Evolutionary conservation across 2,329 filamentous ascomycete species (phyloP).

Genomic region (Sclerotinia borealis): DNA sequence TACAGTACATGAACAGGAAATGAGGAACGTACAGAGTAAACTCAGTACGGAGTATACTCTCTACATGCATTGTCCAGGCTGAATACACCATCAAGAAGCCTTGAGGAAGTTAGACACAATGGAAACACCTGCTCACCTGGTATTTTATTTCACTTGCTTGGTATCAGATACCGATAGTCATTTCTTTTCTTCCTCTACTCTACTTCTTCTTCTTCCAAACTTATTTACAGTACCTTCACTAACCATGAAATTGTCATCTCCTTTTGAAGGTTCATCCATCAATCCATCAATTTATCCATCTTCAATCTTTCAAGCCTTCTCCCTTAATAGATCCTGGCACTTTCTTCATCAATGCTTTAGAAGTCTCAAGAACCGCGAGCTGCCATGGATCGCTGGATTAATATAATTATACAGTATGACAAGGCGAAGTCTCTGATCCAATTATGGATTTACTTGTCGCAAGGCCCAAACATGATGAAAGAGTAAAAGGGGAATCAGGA

Average conservation of each 20-base stretch:
- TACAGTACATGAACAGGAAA: not conserved
- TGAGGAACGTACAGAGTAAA: not conserved
- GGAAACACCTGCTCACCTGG: too few species aligned
- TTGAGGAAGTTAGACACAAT: too few species aligned
- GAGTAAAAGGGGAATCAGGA: constrained; percentile 4
- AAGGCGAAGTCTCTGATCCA: not conserved
- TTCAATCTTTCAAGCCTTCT: not conserved
- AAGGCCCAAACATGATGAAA: constrained; percentile 1
- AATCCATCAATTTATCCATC: not conserved
- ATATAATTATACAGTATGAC: not conserved
- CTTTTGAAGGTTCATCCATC: not conserved
- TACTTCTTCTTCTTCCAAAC: not conserved
- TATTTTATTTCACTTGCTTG: too few species aligned
- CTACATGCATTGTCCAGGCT: not conserved
- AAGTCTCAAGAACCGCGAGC: not conserved
- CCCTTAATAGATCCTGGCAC: not conserved
- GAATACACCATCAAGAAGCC: too few species aligned
- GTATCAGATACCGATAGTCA: too few species aligned
- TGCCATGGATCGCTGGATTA: not conserved
- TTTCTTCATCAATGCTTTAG: not conserved
- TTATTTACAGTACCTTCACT: not conserved
- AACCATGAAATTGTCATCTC: not conserved
- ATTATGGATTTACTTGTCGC: constrained; percentile 2
- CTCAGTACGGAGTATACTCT: too few species aligned
- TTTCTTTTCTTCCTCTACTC: not conserved